Conservation (phyloP, 208 protist species). For the Trypanosoma melophagium region DNA sequence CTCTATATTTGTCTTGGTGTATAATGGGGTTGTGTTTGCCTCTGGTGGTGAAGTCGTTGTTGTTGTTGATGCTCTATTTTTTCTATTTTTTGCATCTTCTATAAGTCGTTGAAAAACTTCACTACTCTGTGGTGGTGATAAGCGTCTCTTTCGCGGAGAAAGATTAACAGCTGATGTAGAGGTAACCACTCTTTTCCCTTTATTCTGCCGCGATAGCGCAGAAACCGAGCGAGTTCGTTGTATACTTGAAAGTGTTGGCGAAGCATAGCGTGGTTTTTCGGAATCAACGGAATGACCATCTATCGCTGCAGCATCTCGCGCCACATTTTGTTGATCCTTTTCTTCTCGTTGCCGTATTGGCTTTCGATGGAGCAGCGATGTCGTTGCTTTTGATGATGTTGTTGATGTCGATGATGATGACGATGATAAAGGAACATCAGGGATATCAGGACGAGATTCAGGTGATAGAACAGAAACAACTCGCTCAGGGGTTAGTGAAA, state of each 20-base stretch:
- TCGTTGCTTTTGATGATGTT: not conserved
- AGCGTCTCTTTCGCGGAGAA: not conserved
- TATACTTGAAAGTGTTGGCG: slow-evolving; percentile 25
- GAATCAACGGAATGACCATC: not conserved
- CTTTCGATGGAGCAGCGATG: not conserved
- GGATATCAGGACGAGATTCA: too few species aligned
- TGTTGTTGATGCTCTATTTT: not conserved
- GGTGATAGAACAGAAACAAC: too few species aligned
- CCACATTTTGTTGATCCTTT: not conserved
- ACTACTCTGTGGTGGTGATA: not conserved
- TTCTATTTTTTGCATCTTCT: slow-evolving; percentile 26
- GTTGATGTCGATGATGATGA: not conserved
- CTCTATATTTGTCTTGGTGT: not conserved
- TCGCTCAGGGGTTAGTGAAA: too few species aligned
- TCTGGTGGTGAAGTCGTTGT: not conserved
- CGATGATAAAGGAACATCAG: not conserved
- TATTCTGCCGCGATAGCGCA: not conserved
- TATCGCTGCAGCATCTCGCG: not conserved
- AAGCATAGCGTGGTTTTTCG: slow-evolving; percentile 12
- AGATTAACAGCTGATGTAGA: not conserved
- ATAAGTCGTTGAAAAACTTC: slow-evolving; percentile 29
- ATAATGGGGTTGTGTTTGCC: not conserved
- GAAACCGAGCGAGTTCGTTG: not conserved
- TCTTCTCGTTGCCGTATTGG: not conserved
- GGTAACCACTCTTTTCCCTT: not conserved